Percentiles rank a stretch among this genome's conserved stretches.
These are phyloP conservation scores for Sphaerulina populicola DNA, from an alignment of 2,329 filamentous ascomycete species.

Conservation along the genomic window DNA sequence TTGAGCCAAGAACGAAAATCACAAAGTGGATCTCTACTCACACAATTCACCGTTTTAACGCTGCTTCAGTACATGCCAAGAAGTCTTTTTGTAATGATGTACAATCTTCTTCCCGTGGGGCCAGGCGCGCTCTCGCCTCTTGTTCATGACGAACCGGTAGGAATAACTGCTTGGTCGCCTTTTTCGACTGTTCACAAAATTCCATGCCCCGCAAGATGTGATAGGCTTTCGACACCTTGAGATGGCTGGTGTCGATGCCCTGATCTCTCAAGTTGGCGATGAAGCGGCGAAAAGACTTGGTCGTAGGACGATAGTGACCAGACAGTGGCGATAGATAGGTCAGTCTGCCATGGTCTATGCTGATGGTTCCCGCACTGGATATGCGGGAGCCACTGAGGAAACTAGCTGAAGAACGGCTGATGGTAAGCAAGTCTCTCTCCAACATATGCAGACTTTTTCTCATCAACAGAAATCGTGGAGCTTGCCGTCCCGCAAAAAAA, in stretches of 20 bases:
- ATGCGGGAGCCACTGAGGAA: slow-evolving; percentile 79
- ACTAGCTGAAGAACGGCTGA: slow-evolving; percentile 41
- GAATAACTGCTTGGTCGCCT: slow-evolving; percentile 52
- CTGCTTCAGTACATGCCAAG: too few relatives aligned
- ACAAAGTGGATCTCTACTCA: slow-evolving; percentile 3
- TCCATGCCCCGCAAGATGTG: slow-evolving; percentile 67
- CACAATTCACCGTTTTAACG: not conserved
- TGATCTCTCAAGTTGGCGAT: slow-evolving; percentile 61
- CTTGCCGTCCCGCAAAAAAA: too few relatives aligned
- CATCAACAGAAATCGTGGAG: too few relatives aligned
- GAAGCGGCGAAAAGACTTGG: slow-evolving; percentile 72
- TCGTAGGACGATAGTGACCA: slow-evolving; percentile 78
- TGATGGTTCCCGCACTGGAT: slow-evolving; percentile 72
- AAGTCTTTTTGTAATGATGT: too few relatives aligned
- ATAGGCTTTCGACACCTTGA: slow-evolving; percentile 66
- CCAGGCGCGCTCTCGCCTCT: slow-evolving; percentile 2
- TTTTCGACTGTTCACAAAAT: slow-evolving; percentile 62
- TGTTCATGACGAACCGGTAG: slow-evolving; percentile 18
- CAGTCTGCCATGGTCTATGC: slow-evolving; percentile 70
- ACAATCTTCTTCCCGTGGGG: not conserved
- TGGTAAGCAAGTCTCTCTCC: too few relatives aligned
- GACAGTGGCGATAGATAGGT: slow-evolving; percentile 57
- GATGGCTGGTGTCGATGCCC: slow-evolving; percentile 67
- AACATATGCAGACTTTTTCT: too few relatives aligned
- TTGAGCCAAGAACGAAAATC: slow-evolving; percentile 31